These are phyloP conservation scores for Strobilomyces echinocephalus DNA, from an alignment of 768 basidiomycete genomes.

Conservation along the genomic window DNA sequence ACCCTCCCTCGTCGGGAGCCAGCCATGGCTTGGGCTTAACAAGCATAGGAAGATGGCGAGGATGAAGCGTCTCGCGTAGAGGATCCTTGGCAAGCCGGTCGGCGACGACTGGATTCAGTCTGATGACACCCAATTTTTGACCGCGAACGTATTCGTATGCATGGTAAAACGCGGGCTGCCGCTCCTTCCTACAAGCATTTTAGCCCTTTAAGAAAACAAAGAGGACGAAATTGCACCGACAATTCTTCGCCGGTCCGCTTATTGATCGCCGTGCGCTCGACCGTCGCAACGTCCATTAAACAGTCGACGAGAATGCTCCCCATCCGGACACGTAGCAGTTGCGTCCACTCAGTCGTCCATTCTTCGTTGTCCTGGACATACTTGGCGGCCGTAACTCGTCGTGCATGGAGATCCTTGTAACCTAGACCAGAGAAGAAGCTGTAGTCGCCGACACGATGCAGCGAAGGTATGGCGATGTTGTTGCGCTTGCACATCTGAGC, in stretches of 20 bases:
- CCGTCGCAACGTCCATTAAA: conserved; percentile 79
- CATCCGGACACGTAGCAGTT: conserved; percentile 65
- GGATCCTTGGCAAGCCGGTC: conserved; percentile 74
- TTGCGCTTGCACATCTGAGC: conserved; percentile 69
- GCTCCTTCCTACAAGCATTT: conserved; percentile 50
- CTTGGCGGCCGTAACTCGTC: conserved; percentile 62
- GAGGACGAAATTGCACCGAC: conserved; percentile 38
- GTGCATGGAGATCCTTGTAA: conserved; percentile 56
- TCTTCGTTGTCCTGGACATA: conserved; percentile 61
- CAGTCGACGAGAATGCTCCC: conserved; percentile 81
- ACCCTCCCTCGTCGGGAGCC: conserved; percentile 71
- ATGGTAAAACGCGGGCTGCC: conserved; percentile 88
- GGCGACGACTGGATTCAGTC: conserved; percentile 75
- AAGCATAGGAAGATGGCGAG: conserved; percentile 94
- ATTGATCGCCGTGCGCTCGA: conserved; percentile 55
- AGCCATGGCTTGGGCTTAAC: conserved; percentile 88
- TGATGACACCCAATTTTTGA: conserved; percentile 87
- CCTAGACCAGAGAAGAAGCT: conserved; percentile 57
- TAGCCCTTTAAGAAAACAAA: conserved; percentile 1
- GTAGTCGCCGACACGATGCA: conserved; percentile 26
- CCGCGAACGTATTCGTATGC: conserved; percentile 93
- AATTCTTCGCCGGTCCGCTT: conserved; percentile 55
- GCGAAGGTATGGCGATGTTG: conserved; percentile 46
- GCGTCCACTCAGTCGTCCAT: conserved; percentile 83
- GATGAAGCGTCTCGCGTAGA: conserved; percentile 70